phyloP scores from a whole-genome alignment of 768 basidiomycete genomes.

The Auriculariales sp. region DNA sequence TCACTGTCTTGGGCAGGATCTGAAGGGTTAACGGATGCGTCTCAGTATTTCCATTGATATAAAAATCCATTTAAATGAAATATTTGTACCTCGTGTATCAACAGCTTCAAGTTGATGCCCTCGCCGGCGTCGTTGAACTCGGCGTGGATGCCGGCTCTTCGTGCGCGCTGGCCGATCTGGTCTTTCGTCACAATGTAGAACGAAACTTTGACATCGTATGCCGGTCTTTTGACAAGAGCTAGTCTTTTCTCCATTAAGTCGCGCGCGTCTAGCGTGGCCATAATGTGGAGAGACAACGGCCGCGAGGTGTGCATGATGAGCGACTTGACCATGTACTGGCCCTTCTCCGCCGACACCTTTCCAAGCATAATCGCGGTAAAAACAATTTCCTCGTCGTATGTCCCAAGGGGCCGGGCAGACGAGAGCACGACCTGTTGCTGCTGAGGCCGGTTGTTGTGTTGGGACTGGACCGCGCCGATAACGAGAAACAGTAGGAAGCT shows the following conservation, averaged over 20 bases:
- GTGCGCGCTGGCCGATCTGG: conserved; percentile 27
- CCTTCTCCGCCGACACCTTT: no score
- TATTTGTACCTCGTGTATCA: conserved; percentile 39
- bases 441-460: no score
- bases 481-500: no score
- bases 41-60: no score
- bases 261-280: conserved; percentile 31
- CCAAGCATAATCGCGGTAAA: no score
- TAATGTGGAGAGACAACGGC: conserved; percentile 27
- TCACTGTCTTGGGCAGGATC: conserved; percentile 27
- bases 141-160: conserved; percentile 31
- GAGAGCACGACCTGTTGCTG: no score
- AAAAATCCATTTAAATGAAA: no score
- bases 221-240: conserved; percentile 22
- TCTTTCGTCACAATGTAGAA: conserved; percentile 28
- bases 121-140: no score
- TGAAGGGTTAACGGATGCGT: conserved; percentile 42
- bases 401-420: no score
- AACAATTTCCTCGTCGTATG: no score
- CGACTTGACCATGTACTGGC: conserved; percentile 17
- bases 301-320: conserved; percentile 24
- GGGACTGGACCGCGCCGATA: no score
- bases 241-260: conserved; percentile 23
- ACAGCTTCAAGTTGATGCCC: conserved; percentile 42
- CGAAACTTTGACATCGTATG: conserved; percentile 21